These are phyloP conservation scores for Tolypocladium nubicola DNA, from an alignment of 2,329 filamentous ascomycete genomes.

Conservation along the genomic window DNA sequence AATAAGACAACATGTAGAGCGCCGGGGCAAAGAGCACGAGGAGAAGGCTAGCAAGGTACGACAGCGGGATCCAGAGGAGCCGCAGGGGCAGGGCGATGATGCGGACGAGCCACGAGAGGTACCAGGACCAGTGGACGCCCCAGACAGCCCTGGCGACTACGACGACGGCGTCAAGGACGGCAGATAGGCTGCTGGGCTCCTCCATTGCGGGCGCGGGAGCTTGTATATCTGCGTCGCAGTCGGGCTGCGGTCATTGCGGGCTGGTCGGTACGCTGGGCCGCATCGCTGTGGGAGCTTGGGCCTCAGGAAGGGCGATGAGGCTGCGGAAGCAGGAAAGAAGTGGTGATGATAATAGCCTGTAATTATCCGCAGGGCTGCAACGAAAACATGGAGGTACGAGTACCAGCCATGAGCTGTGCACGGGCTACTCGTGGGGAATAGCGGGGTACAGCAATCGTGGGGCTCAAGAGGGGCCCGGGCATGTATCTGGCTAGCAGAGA, in stretches of 20 bases:
- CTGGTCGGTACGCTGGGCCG: not conserved
- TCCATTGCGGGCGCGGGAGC: conserved; percentile 3
- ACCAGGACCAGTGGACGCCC: conserved; percentile 16
- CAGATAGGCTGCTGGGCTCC: conserved; percentile 8
- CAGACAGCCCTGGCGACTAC: conserved; percentile 14
- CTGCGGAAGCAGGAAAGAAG: not conserved
- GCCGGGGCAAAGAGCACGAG: conserved; percentile 25
- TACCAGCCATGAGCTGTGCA: not conserved
- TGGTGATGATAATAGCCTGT: not conserved
- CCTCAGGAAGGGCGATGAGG: too few relatives aligned
- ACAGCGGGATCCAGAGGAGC: conserved; percentile 18
- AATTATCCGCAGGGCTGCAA: too few relatives aligned
- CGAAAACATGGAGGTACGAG: too few relatives aligned
- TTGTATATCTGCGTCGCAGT: not conserved
- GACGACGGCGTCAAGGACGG: conserved; percentile 14
- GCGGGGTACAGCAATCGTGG: not conserved
- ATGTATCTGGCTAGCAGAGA: conserved; percentile 1
- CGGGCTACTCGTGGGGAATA: not conserved
- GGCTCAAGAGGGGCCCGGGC: not conserved
- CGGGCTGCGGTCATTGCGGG: not conserved
- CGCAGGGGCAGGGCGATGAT: conserved; percentile 18
- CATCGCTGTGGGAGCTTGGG: not conserved
- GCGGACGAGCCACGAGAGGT: conserved; percentile 11
- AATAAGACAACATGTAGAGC: conserved; percentile 20
- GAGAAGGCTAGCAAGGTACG: conserved; percentile 14